Base-by-base conservation (phyloP, 2,329 filamentous ascomycete genomes). In the Lasiodiplodia hormozganensis region DNA sequence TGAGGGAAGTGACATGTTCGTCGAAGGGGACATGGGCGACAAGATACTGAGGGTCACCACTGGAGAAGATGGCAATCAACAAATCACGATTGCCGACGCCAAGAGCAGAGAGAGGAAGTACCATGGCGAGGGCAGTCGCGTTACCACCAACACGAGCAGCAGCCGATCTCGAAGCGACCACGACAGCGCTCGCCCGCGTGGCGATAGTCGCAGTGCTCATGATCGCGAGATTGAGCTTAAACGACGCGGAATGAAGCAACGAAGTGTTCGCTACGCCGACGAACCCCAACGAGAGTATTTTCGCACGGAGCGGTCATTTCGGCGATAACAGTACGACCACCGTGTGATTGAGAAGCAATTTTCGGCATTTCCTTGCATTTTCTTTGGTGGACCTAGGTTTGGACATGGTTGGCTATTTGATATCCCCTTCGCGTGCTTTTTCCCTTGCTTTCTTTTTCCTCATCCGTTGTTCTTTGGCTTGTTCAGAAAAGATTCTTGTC, bases 111-210 rank as follows among this genome's bases (percentile, higher is more conserved):
- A 68, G 18, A 68, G 56, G 43, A 47, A 56, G 23, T 68, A 68
- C 18, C 31, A 47, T 10, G 49, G 10, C 12, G 66, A 68, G 4
- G 57, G 66, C 34, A 68, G 66, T 25, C 66, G 49, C 23, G 57
- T 62, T 2, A 68, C 66, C 3, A 62, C 56, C 28, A 62, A 62
- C 47, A 68, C 66, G 2, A 56, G 66, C 34, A 68, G 66, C 36
- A 68, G 57, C 34, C 38, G 49, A 2, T 68, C 66, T n/a, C 56
- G 66, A 18, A 62, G 66, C 49, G 66, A 62, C 18, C 47, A 57
- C 49, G 66, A 62, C 5, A 36, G 38, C 18, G 25, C 11, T 23
- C 34, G 47, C 14, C 52, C 51, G 12, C 62, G 62, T 43, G 52
- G 21, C 10, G 18, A n/a, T 34, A 56, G 62, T 28, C 62, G 62